Evolutionary conservation across 1,284 basidiomycete genomes (phyloP), one percentile per base, ranked within the genome.

Genomic region (Tausonia pullulans): DNA sequence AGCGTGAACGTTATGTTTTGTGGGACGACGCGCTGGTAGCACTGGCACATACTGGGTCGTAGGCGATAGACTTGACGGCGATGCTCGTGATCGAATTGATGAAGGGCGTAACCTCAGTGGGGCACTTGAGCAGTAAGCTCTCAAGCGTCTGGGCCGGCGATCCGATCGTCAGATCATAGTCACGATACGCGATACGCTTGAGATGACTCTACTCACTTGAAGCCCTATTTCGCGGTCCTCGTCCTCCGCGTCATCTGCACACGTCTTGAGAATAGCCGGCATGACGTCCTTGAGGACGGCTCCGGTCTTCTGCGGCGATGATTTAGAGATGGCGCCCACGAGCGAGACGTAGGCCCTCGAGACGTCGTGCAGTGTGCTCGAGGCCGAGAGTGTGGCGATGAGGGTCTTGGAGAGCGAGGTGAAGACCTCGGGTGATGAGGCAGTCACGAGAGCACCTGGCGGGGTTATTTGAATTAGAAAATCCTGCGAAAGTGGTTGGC

Each of bases 21-120:
- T 27, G 27, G 27, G 27, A 27, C 27, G 27, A 27, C 27, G 27
- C 27, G 27, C 27, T 27, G 27, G 2, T 27, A 27, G 27, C 27
- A 57, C n/a, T 39, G 49, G 39, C 4, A 79, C 87, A 70, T 72
- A 92, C 89, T 1, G 96, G 95, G 73, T 99, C 95, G 74, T 93
- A 88, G 75, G 91, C 94, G 78, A 98, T 87, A 69, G 86, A 86
- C 68, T 85, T 82, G 48, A 82, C 82, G 2, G 86, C 88, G 11
- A 82, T 78, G 64, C 87, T 82, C 13, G 89, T 81, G 68, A 93
- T 86, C 7, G 81, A 75, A 50, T 77, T 77, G 53, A 97, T 76
- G 72, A 87, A 90, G 0, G 87, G 80, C 0, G 86, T 84, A 39
- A 89, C 82, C 71, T 95, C 92, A 2, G 82, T 78, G 0, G 92